Base-by-base conservation (phyloP, 1,284 basidiomycete species). In the Sporisorium reilianum region DNA sequence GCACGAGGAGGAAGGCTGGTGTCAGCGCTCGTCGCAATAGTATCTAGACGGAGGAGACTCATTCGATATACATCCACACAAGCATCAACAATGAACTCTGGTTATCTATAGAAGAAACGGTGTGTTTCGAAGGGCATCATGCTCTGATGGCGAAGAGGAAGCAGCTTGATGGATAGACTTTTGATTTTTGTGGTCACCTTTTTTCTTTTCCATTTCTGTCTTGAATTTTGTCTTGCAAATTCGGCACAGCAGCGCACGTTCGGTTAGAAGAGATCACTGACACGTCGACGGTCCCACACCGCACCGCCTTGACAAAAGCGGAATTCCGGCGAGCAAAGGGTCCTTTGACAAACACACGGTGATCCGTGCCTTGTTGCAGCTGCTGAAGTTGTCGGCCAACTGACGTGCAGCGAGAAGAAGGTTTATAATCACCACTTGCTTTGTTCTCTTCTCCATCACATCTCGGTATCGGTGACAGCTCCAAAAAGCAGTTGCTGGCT, bases 1-100 rank as follows among this genome's bases (percentile, higher is more conserved):
- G 53, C 25, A 34, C 42, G 28, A 61, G 61, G 49, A 56, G 62
- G 22, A 63, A 56, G 45, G 66, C 62, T n/a, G 78, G 78, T 7
- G 58, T 76, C 25, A 71, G 75, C 38, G 78, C 76, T 2, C 34
- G 78, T 14, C 41, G 78, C 20, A 80, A 80, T 52, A 76, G 73
- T 48, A 60, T 80, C 28, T 80, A 69, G 54, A 52, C 10, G 3
- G 10, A 14, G 18, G n/a, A 41, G 38, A 14, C 10, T 28, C 25
- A 8, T 20, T 9, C 12, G 3, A 44, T 23, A 25, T 3, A 25
- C 23, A 18, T 26, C 14, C 18, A 26, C 5, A 26, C 44, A 32
- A 7, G 5, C 28, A 20, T 11, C 28, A 32, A 26, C 20, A 45
- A 34, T 34, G 34, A 34, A 34, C 12, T 14, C 12, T 44, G 9